These are phyloP conservation scores for Pisolithus microcarpus DNA, from an alignment of 768 basidiomycete species.

Conservation along the genomic window DNA sequence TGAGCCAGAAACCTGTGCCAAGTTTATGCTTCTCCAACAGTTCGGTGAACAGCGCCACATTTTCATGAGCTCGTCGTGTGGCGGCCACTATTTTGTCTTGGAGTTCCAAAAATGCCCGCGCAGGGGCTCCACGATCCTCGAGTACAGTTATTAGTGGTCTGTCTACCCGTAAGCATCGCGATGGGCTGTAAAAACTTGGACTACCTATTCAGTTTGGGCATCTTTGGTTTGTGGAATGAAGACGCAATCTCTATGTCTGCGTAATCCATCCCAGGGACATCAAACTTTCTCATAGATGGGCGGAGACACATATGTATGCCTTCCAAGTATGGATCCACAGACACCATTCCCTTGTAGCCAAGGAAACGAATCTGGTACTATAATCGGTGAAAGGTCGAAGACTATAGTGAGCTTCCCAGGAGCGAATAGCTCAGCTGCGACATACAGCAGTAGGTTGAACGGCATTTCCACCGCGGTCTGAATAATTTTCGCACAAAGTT, in stretches of 20 bases:
- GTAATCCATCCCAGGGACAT: conserved; percentile 36
- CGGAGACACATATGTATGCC: conserved; percentile 66
- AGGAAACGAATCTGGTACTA: conserved; percentile 78
- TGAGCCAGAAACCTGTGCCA: conserved; percentile 41
- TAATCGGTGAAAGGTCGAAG: background rate
- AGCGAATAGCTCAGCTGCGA: conserved; percentile 3
- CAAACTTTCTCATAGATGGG: conserved; percentile 71
- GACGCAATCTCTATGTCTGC: conserved; percentile 72
- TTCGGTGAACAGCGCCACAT: conserved; percentile 38
- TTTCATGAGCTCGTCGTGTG: conserved; percentile 54
- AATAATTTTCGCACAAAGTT: conserved; percentile 40
- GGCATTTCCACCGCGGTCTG: conserved; percentile 24
- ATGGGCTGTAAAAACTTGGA: background rate
- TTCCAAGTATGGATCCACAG: conserved; percentile 46
- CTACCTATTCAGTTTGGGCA: conserved; percentile 68
- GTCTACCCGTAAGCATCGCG: background rate
- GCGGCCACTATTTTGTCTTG: conserved; percentile 54
- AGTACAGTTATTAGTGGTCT: conserved; percentile 74
- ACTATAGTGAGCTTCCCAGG: background rate
- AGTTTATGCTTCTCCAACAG: conserved; percentile 46
- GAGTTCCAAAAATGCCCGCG: conserved; percentile 50
- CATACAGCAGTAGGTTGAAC: conserved; percentile 58
- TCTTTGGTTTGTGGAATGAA: conserved; percentile 52
- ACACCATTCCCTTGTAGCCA: conserved; percentile 78
- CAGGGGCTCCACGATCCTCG: conserved; percentile 63